Evolutionary conservation across 2,329 filamentous ascomycete genomes (phyloP), one percentile per base, ranked within the genome.

Genomic region (Penicillium psychrosexuale): DNA sequence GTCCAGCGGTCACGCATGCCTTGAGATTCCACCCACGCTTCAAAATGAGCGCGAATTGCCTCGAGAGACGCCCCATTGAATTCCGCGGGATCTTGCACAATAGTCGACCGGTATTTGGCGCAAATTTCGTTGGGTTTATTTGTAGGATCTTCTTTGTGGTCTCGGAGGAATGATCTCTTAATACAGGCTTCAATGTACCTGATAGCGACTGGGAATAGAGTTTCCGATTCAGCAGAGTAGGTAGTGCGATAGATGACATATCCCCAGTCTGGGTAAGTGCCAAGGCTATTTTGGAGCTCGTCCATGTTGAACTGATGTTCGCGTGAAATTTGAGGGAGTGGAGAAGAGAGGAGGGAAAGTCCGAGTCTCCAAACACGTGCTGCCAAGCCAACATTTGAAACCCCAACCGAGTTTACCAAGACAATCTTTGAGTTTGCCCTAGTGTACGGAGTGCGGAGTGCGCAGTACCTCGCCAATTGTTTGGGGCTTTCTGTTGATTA

Each of bases 241-340:
- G 52, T 60, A n/a, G 58, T 58, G 31, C 55, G 55, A 49, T 58
- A 60, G 31, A 60, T 58, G 27, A 52, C 45, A 28, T 56, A 60
- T 48, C 52, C 58, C 58, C 55, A 60, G 49, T 55, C 49, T 53
- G 54, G 48, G 15, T 38, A 53, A 15, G 37, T 38, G 30, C 12
- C 6, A 53, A 53, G 51, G 33, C 30, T 47, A 36, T 37, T 42
- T 36, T 36, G 44, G 46, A 53, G 51, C 30, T 53, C 51, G 30
- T 53, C 30, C 51, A 53, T 53, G 15, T 43, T 48, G 44, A 42
- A 42, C 39, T 42, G 39, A 42, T 27, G 22, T 42, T 42, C 39
- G 39, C 22, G 39, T 42, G 39, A 42, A 42, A 42, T 42, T 42
- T 42, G 39, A 42, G 39, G 39, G 39, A 28, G 39, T 28, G 39